phyloP scores from a whole-genome alignment of 2,329 filamentous ascomycete species.

The Penicillium thymicola region DNA sequence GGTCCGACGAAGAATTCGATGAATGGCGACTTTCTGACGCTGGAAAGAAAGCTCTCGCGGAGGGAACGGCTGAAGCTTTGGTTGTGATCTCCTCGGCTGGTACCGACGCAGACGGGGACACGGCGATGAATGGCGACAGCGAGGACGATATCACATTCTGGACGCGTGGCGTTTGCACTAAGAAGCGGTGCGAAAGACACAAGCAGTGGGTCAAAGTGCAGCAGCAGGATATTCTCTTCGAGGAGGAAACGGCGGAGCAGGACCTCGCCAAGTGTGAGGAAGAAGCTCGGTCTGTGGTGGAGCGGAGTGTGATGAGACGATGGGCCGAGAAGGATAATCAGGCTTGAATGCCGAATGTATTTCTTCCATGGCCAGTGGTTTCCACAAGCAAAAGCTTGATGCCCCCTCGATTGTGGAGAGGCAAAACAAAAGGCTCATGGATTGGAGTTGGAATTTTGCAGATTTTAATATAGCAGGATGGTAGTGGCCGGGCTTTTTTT shows the following conservation, averaged over 20 bases:
- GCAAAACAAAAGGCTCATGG: slow-evolving; percentile 14
- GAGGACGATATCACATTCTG: slow-evolving; percentile 33
- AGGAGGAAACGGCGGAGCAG: slow-evolving; percentile 39
- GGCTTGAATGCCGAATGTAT: neutral
- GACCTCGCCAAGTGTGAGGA: slow-evolving; percentile 40
- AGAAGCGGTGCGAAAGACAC: slow-evolving; percentile 49
- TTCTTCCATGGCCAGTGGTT: neutral
- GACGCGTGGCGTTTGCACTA: slow-evolving; percentile 45
- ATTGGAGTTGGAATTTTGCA: slow-evolving; percentile 28
- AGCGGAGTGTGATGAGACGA: slow-evolving; percentile 43
- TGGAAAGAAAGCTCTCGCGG: slow-evolving; percentile 40
- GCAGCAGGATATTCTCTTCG: slow-evolving; percentile 45
- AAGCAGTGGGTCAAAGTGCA: slow-evolving; percentile 49
- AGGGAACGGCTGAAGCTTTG: slow-evolving; percentile 36
- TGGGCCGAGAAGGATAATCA: slow-evolving; percentile 36
- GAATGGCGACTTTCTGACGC: slow-evolving; percentile 43
- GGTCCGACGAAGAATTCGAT: slow-evolving; percentile 49
- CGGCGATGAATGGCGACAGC: slow-evolving; percentile 32
- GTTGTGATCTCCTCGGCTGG: slow-evolving; percentile 24
- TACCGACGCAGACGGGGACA: slow-evolving; percentile 34
- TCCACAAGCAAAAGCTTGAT: slow-evolving; percentile 23
- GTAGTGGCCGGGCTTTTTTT: neutral
- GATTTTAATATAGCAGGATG: neutral
- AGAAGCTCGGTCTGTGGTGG: slow-evolving; percentile 42
- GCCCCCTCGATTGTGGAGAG: slow-evolving; percentile 24